Evolutionary conservation across 179 eudicot species (phyloP), one percentile per base, ranked within the genome.

Genomic region (Vitellaria paradoxa): DNA sequence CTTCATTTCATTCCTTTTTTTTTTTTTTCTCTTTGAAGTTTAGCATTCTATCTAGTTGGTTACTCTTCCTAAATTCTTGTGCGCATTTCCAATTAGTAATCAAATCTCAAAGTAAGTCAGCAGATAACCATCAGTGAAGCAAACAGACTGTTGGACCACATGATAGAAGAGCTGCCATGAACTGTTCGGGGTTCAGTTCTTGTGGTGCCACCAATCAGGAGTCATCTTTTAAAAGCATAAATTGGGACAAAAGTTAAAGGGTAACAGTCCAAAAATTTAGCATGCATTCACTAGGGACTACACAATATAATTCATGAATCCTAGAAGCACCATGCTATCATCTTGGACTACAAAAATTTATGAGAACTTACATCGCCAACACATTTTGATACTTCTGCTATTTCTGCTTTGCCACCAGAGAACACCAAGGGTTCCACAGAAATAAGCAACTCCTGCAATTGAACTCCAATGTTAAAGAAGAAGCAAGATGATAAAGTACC

Each of bases 311-410:
- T 21, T 21, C 50, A 45, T n/a, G 26, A 20, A 68, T 14, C 72
- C 37, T 68, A 46, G 3, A 68, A 46, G 26, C 30, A n/a, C 6
- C 4, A 20, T 17, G 13, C 26, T 9, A 68, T 45, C 26, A 68
- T 68, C 56, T 40, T 66, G 20, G 6, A 40, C 18, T 30, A 5
- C 23, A 40, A 42, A 45, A n/a, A 6, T 6, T 21, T 9, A 40
- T 42, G 73, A 72, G 68, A 70, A 94, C 98, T 91, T 76, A 96
- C 99, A 87, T 96, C 99, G 49, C 99, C 99, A 5, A 83, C 72
- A 80, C 99, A 96, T 80, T 87, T 91, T 37, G 98, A 88, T 57
- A 96, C 94, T 84, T 96, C 93, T 60, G 81, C 74, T 65, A 96
- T 83, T 84, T 93, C 92, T 70, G 98, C 98, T 83, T 73, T 92